Evolutionary conservation across 2,329 filamentous ascomycete genomes (phyloP).

Genomic region (Thelonectria rubi): DNA sequence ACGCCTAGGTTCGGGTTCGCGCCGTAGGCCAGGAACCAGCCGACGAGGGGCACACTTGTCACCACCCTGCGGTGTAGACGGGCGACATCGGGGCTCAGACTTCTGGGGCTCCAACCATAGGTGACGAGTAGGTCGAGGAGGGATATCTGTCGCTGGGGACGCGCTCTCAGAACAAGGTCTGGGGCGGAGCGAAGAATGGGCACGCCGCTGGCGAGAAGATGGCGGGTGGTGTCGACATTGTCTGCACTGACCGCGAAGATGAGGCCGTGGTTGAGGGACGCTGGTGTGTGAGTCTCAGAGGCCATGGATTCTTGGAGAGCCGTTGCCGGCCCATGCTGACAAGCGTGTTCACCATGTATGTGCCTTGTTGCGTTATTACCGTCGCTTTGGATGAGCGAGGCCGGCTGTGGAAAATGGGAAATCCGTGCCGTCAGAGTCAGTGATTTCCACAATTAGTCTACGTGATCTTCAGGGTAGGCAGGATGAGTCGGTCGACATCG

Average conservation of each 20-base stretch:
- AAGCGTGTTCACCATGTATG: slow-evolving; percentile 26
- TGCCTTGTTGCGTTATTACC: no score
- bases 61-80: slow-evolving; percentile 26
- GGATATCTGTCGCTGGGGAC: slow-evolving; percentile 2
- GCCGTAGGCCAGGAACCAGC: slow-evolving; percentile 34
- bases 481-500: no score
- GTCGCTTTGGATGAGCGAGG: no score
- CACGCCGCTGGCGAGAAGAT: slow-evolving; percentile 23
- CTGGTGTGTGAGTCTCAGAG: slow-evolving; percentile 12
- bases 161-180: slow-evolving; percentile 14
- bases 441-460: no score
- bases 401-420: no score
- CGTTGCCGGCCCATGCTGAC: slow-evolving; percentile 19
- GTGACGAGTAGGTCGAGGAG: slow-evolving; percentile 25
- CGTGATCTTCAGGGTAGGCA: no score
- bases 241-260: slow-evolving; percentile 19
- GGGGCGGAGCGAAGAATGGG: slow-evolving; percentile 27
- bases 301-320: slow-evolving; percentile 15
- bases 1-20: slow-evolving; percentile 34
- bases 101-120: slow-evolving; percentile 32
- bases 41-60: slow-evolving; percentile 17
- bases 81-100: slow-evolving; percentile 24
- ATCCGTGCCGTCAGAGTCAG: no score
- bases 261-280: slow-evolving; percentile 28
- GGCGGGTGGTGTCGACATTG: slow-evolving; percentile 18